Evolutionary conservation across 1,139 yeast genomes (phyloP).

Genomic region (Torulaspora globosa): DNA sequence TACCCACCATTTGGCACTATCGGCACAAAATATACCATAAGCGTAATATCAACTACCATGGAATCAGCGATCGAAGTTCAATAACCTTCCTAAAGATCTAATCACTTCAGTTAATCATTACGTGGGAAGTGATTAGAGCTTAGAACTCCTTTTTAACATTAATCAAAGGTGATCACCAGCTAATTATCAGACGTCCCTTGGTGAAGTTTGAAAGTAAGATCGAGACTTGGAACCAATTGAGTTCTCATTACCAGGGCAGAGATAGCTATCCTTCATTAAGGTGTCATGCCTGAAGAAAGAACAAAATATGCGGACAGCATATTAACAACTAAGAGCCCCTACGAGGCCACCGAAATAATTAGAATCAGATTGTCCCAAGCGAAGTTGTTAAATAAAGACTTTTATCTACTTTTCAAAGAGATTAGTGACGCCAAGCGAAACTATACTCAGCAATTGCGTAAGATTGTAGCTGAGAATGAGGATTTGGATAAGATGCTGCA

Average conservation of each 20-base stretch:
- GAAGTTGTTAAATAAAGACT: conserved; percentile 45
- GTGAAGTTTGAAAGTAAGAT: not conserved
- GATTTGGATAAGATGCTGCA: conserved; percentile 38
- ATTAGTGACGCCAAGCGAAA: conserved; percentile 48
- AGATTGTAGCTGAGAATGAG: conserved; percentile 46
- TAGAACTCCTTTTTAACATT: not conserved
- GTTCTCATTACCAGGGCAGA: not conserved
- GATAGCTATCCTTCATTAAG: not conserved
- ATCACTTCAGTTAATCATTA: not conserved
- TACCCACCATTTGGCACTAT: conserved; percentile 15
- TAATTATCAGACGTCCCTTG: not conserved
- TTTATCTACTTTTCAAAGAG: conserved; percentile 54
- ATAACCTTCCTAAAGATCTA: not conserved
- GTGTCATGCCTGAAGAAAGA: conserved; percentile 35
- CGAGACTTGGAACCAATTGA: not conserved
- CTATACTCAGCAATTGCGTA: conserved; percentile 50
- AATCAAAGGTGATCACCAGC: not conserved
- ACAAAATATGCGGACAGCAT: conserved; percentile 45
- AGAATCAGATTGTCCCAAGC: conserved; percentile 46
- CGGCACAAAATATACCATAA: not conserved
- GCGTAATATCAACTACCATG: no score
- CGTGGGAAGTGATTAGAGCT: not conserved
- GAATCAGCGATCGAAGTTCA: not conserved
- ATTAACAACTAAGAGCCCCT: conserved; percentile 44
- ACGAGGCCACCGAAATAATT: conserved; percentile 47